Evolutionary conservation across 345 rosid genomes (phyloP).

Genomic region (Barbarea vulgaris): DNA sequence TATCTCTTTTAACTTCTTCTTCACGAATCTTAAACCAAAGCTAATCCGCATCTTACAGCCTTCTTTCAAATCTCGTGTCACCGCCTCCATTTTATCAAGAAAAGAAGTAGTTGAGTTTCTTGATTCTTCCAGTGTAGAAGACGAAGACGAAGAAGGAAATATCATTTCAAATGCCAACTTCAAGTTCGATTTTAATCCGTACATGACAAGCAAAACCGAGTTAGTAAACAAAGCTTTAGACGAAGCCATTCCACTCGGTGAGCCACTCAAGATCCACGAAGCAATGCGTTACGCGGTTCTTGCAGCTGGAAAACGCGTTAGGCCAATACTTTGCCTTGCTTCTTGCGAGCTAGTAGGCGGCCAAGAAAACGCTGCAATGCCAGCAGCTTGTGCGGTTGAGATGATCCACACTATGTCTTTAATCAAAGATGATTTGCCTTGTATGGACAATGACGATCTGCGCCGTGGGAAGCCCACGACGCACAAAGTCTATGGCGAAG

Average conservation of each 20-base stretch:
- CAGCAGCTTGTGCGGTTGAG: conserved; percentile 68
- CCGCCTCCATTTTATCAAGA: conserved; percentile 26
- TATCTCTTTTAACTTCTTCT: conserved; percentile 34
- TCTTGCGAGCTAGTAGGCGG: conserved; percentile 71
- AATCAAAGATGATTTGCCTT: conserved; percentile 75
- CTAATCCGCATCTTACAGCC: conserved; percentile 28
- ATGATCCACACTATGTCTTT: conserved; percentile 77
- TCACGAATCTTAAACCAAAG: conserved; percentile 18
- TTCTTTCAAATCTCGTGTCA: conserved; percentile 23
- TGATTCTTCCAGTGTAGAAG: conserved; percentile 42
- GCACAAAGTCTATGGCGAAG: conserved; percentile 60
- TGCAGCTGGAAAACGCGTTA: conserved; percentile 65
- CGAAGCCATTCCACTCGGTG: conserved; percentile 50
- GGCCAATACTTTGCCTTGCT: conserved; percentile 66
- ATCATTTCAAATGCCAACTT: background rate
- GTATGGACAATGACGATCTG: conserved; percentile 72
- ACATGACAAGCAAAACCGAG: conserved; percentile 60
- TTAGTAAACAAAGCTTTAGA: conserved; percentile 56
- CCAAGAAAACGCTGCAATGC: conserved; percentile 47
- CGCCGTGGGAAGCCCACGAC: conserved; percentile 64
- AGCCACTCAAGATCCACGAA: conserved; percentile 55
- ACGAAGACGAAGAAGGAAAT: conserved; percentile 40
- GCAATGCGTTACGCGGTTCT: conserved; percentile 79
- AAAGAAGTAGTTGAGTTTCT: conserved; percentile 37
- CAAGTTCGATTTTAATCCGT: conserved; percentile 62